These are phyloP conservation scores for Trichoderma semiorbis DNA, from an alignment of 2,329 filamentous ascomycete species.

Conservation along the genomic window DNA sequence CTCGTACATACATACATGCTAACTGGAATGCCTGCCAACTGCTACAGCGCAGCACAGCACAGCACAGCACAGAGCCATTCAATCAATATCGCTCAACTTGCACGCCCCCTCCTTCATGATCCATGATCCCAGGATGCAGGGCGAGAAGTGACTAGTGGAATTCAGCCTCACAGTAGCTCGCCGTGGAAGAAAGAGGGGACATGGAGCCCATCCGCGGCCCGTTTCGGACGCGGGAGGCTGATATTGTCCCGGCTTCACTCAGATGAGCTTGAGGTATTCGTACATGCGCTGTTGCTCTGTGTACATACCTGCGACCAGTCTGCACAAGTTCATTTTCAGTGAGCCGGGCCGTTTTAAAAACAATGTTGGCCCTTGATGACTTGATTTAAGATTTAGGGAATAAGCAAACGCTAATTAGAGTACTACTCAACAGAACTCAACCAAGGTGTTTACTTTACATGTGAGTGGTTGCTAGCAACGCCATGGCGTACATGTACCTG, in stretches of 20 bases:
- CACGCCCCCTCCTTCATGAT: constrained; percentile 10
- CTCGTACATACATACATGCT: neutral
- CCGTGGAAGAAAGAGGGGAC: neutral
- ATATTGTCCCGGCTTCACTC: neutral
- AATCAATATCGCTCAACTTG: neutral
- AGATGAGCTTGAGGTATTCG: neutral
- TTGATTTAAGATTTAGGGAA: neutral
- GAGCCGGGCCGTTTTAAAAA: neutral
- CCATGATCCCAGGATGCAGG: neutral
- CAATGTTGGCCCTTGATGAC: neutral
- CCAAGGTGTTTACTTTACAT: neutral
- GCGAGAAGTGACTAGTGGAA: neutral
- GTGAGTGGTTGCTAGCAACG: neutral
- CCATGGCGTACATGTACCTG: neutral
- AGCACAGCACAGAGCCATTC: neutral
- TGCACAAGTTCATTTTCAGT: too few species aligned
- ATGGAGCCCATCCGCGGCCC: constrained; percentile 1
- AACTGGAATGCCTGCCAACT: neutral
- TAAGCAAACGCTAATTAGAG: neutral
- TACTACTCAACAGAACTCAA: neutral
- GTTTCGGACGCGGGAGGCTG: neutral
- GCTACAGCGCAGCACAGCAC: neutral
- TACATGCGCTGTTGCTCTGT: neutral
- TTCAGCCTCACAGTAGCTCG: constrained; percentile 13
- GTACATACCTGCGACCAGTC: neutral